phyloP scores from a whole-genome alignment of 78 protist genomes.

The Tieghemostelium lacteum region DNA sequence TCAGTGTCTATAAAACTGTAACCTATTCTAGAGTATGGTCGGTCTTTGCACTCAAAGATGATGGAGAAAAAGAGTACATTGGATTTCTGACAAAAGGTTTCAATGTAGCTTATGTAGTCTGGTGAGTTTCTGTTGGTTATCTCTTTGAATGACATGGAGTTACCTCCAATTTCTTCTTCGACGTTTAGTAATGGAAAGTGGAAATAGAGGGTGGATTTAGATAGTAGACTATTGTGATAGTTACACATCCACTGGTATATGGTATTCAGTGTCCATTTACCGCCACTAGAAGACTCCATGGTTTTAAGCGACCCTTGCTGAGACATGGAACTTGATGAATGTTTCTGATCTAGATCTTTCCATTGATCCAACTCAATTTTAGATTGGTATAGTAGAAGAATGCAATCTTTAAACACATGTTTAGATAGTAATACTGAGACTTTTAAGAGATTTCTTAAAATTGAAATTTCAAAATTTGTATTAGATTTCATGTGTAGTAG shows the following conservation, averaged over 20 bases:
- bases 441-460: constrained; percentile 46
- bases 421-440: constrained; percentile 10
- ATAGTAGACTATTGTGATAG: constrained; percentile 17
- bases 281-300: neutral
- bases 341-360: constrained; percentile 50
- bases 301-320: neutral
- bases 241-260: constrained; percentile 64
- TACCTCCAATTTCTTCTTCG: constrained; percentile 73
- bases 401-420: constrained; percentile 61
- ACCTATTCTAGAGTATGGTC: constrained; percentile 34
- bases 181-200: constrained; percentile 51
- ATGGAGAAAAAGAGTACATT: constrained; percentile 43
- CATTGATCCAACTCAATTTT: constrained; percentile 41
- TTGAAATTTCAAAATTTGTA: constrained; percentile 69
- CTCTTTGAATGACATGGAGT: constrained; percentile 17
- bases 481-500: constrained; percentile 50
- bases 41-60: constrained; percentile 33
- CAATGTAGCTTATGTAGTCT: constrained; percentile 47
- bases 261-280: constrained; percentile 48
- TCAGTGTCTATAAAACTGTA: constrained; percentile 28
- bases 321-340: neutral
- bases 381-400: constrained; percentile 42
- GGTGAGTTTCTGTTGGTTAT: constrained; percentile 26
- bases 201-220: constrained; percentile 45
- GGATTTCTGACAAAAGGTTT: constrained; percentile 16